These are phyloP conservation scores for Daldinia decipiens DNA, from an alignment of 495 filamentous ascomycete genomes.

Conservation along the genomic window DNA sequence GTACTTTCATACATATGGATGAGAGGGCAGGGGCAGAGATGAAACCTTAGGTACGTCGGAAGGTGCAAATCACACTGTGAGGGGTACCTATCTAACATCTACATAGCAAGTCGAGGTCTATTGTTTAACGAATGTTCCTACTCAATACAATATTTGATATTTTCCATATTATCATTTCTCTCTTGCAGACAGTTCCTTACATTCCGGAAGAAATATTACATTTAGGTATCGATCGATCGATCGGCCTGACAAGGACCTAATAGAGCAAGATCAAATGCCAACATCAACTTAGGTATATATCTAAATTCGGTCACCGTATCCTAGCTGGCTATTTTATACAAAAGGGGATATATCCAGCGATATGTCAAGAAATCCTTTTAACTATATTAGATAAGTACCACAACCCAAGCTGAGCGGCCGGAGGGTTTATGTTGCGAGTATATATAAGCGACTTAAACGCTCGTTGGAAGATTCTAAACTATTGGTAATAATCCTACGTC, in stretches of 20 bases:
- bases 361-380: background rate
- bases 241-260: no score
- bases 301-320: no score
- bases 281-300: no score
- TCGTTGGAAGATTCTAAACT: background rate
- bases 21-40: background rate
- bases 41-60: background rate
- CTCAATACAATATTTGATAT: background rate
- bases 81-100: no score
- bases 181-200: no score
- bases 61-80: constrained; percentile 1
- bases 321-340: background rate
- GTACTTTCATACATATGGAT: background rate
- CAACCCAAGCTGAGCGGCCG: background rate
- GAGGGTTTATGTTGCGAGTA: background rate
- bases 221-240: no score
- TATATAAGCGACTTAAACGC: background rate
- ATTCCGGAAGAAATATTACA: no score
- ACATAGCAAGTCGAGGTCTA: background rate
- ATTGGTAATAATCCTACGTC: background rate
- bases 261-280: no score
- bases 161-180: no score
- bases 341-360: background rate
- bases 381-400: background rate
- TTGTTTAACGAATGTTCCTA: background rate